Base-by-base conservation (phyloP, 2,329 filamentous ascomycete genomes). In the Cryphonectria parasitica region DNA sequence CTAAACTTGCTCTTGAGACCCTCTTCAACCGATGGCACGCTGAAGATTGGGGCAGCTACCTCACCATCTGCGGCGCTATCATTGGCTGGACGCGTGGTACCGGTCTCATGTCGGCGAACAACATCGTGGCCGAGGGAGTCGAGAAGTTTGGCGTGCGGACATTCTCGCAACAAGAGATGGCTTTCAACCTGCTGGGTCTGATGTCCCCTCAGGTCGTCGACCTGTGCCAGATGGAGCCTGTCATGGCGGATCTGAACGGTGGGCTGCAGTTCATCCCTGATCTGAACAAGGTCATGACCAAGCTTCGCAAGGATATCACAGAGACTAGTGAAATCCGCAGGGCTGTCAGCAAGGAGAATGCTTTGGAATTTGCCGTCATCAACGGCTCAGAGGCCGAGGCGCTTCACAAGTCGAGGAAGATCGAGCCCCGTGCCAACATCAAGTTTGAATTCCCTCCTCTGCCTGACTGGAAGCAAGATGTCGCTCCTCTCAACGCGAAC, bases 1-100 rank as follows among this genome's bases (percentile, higher is more conserved):
- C 96, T 64, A 99, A 99, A 85, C 91, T 99, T 71, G 96, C 92
- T 60, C 88, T 99, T 11, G 96, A 99, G 86, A 98, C 96, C 5
- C 89, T 99, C 52, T 98, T 99, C 89, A 98, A 97, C 85, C 90
- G 96, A 76, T 99, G 96, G 96, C 92, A 97, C 82, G 97, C 96
- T 0, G 96, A 99, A 84, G 95, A 90, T 84, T 99, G 96, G 96
- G 91, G 90, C 75, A 95, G 95, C 84, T 99, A 97, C 85, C 93
- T 99, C 77, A 98, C 95, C 72, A 96, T 99, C 76, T 99, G 96
- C 77, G 96, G 96, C 85, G 95, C 95, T 73, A 94, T 98, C 81
- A 99, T 99, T 79, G 96, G 96, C 73, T 99, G 96, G 96, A 99
- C 96, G 76, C 95, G 96, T 84, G 96, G 95, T 75, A 99, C 96